Evolutionary conservation across 1,139 yeast genomes (phyloP), one percentile per base, ranked within the genome.

Genomic region (Yamadazyma siamensis): DNA sequence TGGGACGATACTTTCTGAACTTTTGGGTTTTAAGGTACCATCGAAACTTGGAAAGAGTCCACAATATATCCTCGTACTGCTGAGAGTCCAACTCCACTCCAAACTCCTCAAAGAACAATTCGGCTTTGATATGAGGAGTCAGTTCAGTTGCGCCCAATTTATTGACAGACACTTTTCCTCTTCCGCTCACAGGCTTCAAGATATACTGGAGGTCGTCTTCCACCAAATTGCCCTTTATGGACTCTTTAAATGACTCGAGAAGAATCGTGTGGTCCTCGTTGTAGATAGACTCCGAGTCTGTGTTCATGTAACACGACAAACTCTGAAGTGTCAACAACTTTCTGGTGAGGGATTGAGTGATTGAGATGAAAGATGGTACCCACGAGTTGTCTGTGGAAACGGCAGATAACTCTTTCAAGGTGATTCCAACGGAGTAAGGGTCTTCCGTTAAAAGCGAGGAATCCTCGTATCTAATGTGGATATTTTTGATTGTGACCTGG

Each of bases 401-500:
- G 0, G 96, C 98, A 0, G 96, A 87, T 27, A 94, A 66, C 55
- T 94, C 97, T 29, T 77, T 75, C 33, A 94, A 68, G 0, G 94
- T 82, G 13, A 87, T 46, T 6, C 99, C 99, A 20, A 89, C 60
- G 0, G 96, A 71, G 44, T 86, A 86, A 2, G 96, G 95, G 23
- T 61, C 54, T 40, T 77, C 81, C 0, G 87, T 75, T 44, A 81
- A 75, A 6, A 75, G 68, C 8, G 75, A 69, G 28, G 68, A 73
- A 57, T 94, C 98, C 52, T 94, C 98, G 50, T 89, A 91, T 35
- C 98, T 71, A 12, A 94, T 58, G 55, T 94, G 98, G 38, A 94
- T 91, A 49, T 87, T 87, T 48, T 81, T 84, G 39, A 94, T 86
- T 1, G 95, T 86, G n/a, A 94, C 75, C 53, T 94, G 99, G 33